Evolutionary conservation across 2,329 filamentous ascomycete genomes (phyloP).

Genomic region (Paecilomyces variotii): DNA sequence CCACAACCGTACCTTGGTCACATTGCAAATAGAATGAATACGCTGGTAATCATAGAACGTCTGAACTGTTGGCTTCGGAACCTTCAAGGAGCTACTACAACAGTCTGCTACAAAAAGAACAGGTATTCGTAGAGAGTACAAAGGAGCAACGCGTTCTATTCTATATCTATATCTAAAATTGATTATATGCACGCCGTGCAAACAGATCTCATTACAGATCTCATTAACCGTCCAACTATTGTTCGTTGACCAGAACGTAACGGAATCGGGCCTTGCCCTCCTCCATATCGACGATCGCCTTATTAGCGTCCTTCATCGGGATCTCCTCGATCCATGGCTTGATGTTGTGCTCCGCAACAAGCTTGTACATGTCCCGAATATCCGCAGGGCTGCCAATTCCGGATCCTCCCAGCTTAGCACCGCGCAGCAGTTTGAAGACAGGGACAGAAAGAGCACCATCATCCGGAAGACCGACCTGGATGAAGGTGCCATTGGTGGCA

Average conservation of each 20-base stretch:
- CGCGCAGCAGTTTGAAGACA: conserved; percentile 50
- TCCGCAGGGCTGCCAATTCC: conserved; percentile 32
- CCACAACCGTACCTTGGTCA: no score
- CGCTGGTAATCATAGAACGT: no score
- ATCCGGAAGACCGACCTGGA: conserved; percentile 62
- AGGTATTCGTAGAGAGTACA: not conserved
- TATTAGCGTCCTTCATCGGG: conserved; percentile 37
- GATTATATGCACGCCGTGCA: not conserved
- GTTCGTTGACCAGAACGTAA: conserved; percentile 38
- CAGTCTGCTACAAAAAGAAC: no score
- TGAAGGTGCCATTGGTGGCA: conserved; percentile 50
- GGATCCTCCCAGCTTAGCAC: conserved; percentile 44
- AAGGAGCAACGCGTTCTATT: not conserved
- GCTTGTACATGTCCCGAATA: conserved; percentile 38
- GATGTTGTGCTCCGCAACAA: conserved; percentile 32
- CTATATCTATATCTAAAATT: not conserved
- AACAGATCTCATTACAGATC: not conserved
- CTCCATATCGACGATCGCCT: conserved; percentile 37
- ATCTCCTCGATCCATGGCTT: conserved; percentile 36
- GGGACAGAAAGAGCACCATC: conserved; percentile 45
- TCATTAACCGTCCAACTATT: not conserved
- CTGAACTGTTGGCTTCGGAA: no score
- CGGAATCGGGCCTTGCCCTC: conserved; percentile 39
- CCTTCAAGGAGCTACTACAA: no score
- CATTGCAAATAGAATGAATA: no score